Conservation (phyloP, 1,284 basidiomycete species). For the Sphaerobolus stellatus region DNA sequence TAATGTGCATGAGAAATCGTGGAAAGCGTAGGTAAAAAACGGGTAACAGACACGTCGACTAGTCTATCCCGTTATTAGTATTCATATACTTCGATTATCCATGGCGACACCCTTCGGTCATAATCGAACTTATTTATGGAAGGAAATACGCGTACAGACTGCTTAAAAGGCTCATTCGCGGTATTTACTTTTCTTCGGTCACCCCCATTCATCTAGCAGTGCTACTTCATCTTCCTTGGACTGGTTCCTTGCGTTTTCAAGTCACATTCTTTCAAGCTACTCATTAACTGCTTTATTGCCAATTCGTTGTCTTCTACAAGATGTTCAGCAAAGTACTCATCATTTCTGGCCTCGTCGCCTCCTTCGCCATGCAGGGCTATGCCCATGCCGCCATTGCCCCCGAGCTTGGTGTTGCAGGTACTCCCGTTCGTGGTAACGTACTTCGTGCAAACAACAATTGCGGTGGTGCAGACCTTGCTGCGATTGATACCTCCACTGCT, state of each 20-base stretch:
- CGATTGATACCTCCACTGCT: constrained; percentile 42
- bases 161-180: too few relatives aligned
- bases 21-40: too few relatives aligned
- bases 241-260: neutral
- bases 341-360: neutral
- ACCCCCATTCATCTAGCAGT: neutral
- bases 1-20: too few relatives aligned
- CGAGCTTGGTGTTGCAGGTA: constrained; percentile 46
- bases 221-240: neutral
- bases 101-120: too few relatives aligned
- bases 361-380: neutral
- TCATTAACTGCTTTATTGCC: neutral
- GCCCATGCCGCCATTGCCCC: constrained; percentile 40
- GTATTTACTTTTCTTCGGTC: too few relatives aligned
- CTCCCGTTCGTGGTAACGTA: constrained; percentile 42
- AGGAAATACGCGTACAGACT: too few relatives aligned
- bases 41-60: too few relatives aligned
- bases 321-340: neutral
- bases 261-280: neutral
- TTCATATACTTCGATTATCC: too few relatives aligned
- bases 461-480: constrained; percentile 43
- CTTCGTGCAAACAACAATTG: constrained; percentile 45
- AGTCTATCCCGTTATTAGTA: too few relatives aligned
- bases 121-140: too few relatives aligned
- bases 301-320: neutral